These are phyloP conservation scores for Rhizopus microsporus DNA, from an alignment of 371 early-diverging fungal species.

Conservation along the genomic window DNA sequence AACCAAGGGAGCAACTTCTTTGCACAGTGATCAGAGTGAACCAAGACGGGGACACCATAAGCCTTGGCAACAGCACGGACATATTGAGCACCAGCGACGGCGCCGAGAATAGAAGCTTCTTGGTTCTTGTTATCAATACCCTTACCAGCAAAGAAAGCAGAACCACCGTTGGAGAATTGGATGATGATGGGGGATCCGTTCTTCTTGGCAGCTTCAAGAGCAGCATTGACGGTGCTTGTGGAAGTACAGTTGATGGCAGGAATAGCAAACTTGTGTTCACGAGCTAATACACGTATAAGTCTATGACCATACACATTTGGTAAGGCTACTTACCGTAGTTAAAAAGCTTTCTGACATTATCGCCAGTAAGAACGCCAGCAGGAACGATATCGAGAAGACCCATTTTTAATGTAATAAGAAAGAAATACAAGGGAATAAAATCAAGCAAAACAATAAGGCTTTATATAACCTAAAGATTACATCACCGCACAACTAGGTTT, in stretches of 20 bases:
- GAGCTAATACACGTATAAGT: conserved; percentile 43
- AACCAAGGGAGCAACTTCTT: conserved; percentile 93
- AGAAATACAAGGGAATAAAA: conserved; percentile 12
- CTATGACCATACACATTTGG: neutral
- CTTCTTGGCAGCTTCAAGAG: conserved; percentile 90
- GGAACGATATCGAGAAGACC: conserved; percentile 83
- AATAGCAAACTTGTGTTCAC: conserved; percentile 84
- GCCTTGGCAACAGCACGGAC: conserved; percentile 83
- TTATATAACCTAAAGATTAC: conserved; percentile 18
- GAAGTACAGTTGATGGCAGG: conserved; percentile 94
- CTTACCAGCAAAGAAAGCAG: conserved; percentile 89
- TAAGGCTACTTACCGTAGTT: conserved; percentile 54
- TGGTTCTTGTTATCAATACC: conserved; percentile 85
- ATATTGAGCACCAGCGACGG: conserved; percentile 83
- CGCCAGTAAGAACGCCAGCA: conserved; percentile 89
- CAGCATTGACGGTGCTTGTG: conserved; percentile 87
- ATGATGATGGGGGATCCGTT: conserved; percentile 87
- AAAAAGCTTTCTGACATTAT: conserved; percentile 84
- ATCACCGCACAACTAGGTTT: conserved; percentile 5
- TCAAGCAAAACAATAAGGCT: conserved; percentile 5
- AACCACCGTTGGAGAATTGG: conserved; percentile 92
- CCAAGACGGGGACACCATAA: conserved; percentile 85
- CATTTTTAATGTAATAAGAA: conserved; percentile 32
- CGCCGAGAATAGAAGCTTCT: conserved; percentile 84
- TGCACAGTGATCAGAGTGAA: conserved; percentile 95